These are phyloP conservation scores for Amaranthus palmeri DNA, from an alignment of 148 eudicot species.

Conservation along the genomic window DNA sequence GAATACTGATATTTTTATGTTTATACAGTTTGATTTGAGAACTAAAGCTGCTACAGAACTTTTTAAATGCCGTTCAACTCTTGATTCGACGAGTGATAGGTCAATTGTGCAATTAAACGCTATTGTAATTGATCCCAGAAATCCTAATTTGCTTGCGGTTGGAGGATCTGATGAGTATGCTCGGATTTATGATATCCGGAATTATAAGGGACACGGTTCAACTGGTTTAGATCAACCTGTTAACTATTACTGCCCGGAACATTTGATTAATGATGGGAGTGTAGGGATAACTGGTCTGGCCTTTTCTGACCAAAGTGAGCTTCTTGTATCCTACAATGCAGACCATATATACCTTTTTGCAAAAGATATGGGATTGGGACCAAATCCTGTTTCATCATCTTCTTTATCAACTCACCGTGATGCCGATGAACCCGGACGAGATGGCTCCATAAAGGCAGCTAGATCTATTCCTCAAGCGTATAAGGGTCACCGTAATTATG, in stretches of 20 bases:
- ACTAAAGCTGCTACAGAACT: conserved; percentile 64
- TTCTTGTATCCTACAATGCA: conserved; percentile 71
- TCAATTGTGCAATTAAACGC: conserved; percentile 51
- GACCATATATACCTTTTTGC: conserved; percentile 73
- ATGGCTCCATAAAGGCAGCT: conserved; percentile 24
- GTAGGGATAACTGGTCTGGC: conserved; percentile 85
- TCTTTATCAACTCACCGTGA: conserved; percentile 31
- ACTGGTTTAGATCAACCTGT: conserved; percentile 72
- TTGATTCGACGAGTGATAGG: conserved; percentile 24
- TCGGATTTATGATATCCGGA: conserved; percentile 84
- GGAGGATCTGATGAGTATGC: conserved; percentile 84
- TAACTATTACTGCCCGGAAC: conserved; percentile 72
- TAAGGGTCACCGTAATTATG: conserved; percentile 68
- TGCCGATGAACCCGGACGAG: conserved; percentile 29
- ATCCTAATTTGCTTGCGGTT: conserved; percentile 72
- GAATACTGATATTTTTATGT: conserved; percentile 21
- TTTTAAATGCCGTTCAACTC: conserved; percentile 61
- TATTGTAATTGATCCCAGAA: conserved; percentile 85
- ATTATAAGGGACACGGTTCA: conserved; percentile 62
- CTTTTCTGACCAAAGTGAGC: conserved; percentile 82
- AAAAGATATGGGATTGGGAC: conserved; percentile 71
- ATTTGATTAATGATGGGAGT: conserved; percentile 54
- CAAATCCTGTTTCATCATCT: conserved; percentile 45
- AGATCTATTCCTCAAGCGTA: conserved; percentile 52
- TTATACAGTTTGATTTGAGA: conserved; percentile 86